Evolutionary conservation across 2,329 filamentous ascomycete genomes (phyloP).

Genomic region (Rhynchosporium agropyri): DNA sequence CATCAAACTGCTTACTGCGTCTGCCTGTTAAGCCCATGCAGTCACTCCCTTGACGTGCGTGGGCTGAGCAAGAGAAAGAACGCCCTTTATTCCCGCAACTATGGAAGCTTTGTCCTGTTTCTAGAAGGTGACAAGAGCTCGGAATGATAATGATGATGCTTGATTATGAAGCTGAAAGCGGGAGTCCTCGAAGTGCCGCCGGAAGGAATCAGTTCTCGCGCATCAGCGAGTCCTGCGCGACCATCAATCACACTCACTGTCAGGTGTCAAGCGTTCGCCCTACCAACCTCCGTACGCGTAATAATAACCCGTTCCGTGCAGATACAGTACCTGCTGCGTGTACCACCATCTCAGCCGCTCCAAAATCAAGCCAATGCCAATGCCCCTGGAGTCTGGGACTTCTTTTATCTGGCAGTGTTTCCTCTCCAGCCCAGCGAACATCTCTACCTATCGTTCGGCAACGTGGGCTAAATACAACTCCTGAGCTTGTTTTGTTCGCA

Average conservation of each 20-base stretch:
- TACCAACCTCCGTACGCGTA: too few species aligned
- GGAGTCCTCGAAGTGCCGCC: background rate
- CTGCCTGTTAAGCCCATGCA: conserved; percentile 6
- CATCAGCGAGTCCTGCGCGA: background rate
- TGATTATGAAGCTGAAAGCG: background rate
- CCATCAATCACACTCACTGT: too few species aligned
- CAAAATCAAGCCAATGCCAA: background rate
- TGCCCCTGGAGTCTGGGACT: background rate
- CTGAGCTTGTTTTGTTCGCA: background rate
- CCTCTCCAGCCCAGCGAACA: background rate
- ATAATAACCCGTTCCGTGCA: too few species aligned
- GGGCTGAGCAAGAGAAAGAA: background rate
- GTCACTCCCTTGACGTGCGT: background rate
- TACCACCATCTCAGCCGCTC: background rate
- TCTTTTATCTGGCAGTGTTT: background rate
- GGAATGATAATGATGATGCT: background rate
- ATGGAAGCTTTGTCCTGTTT: conserved; percentile 2
- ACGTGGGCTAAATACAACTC: conserved; percentile 2
- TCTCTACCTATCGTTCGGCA: conserved; percentile 1
- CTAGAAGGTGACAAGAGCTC: background rate
- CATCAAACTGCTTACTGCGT: conserved; percentile 1
- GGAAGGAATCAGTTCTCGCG: background rate
- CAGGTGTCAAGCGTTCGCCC: too few species aligned
- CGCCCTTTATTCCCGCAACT: background rate
- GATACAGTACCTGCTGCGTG: too few species aligned